A percentile compares a stretch with the other conserved stretches of the same genome.
Evolutionary conservation across 73 alveolate genomes (phyloP).

Genomic region (Blepharisma stoltei): DNA sequence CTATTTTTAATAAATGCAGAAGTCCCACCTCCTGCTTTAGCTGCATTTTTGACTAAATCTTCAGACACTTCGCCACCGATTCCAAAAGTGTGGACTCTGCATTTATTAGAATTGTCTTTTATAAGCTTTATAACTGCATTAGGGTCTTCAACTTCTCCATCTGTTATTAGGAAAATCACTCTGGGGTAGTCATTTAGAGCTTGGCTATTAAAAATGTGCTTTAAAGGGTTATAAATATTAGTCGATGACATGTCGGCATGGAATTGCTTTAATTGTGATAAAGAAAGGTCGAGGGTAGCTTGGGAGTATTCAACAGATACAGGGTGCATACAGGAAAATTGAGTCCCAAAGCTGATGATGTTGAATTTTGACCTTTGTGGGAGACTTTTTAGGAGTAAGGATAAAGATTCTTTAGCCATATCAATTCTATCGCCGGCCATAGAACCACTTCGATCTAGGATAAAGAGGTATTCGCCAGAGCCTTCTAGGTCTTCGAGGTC

Average conservation of each 20-base stretch:
- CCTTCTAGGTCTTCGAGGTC: conserved; percentile 7
- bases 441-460: conserved; percentile 80
- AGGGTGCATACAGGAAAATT: conserved; percentile 47
- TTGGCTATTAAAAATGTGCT: conserved; percentile 28
- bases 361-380: conserved; percentile 70
- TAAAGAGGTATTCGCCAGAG: conserved; percentile 59
- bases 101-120: conserved; percentile 37
- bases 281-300: conserved; percentile 42
- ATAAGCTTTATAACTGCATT: conserved; percentile 55
- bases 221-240: conserved; percentile 73
- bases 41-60: conserved; percentile 35
- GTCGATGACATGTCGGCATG: conserved; percentile 87
- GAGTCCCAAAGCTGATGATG: conserved; percentile 63
- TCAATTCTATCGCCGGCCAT: conserved; percentile 69
- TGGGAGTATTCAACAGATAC: conserved; percentile 53
- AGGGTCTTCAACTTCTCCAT: conserved; percentile 86
- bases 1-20: conserved; percentile 42
- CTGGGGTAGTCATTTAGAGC: conserved; percentile 44
- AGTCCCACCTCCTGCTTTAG: conserved; percentile 64
- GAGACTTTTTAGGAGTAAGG: conserved; percentile 61
- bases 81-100: conserved; percentile 61
- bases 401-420: conserved; percentile 65
- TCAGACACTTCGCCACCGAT: conserved; percentile 50
- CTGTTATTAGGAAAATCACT: conserved; percentile 85
- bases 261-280: conserved; percentile 34